Base-by-base conservation (phyloP, 2,329 filamentous ascomycete species). In the Calycina marina region DNA sequence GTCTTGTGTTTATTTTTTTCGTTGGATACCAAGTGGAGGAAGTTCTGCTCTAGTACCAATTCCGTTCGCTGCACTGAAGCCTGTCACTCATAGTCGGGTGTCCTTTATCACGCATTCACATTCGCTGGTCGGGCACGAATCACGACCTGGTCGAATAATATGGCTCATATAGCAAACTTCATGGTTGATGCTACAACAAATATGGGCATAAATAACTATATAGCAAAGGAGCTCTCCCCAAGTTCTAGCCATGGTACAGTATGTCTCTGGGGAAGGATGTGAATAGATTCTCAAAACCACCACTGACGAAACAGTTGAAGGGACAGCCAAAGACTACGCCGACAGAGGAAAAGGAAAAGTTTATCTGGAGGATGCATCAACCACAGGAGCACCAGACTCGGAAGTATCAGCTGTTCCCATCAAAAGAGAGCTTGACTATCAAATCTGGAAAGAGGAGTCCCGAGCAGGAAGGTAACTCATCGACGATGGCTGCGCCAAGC, bases 381-480 rank as follows among this genome's bases (percentile, higher is more conserved):
- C 52, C 64, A 8, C 64, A 69, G 27, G n/a, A n/a, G n/a, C 20
- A 2, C 20, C 50, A 56, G 35, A 29, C 41, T 5, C 62, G 63
- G 36, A 74, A 69, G 54, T 75, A 76, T 42, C 70, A 74, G 48
- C 58, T 74, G 25, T 76, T 76, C 65, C 70, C 37, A 63, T 57
- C 47, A 58, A 68, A 62, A 45, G 46, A 52, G 10, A 54, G 50
- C 38, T 31, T 43, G 13, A 40, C 42, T 13, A 39, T 51, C 59
- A 28, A 56, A 51, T 35, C 51, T 36, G 53, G 50, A 35, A 55
- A 50, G 34, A 70, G 66, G 49, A 54, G 56, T 17, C 49, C 64
- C 30, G 64, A 69, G 30, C 57, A 60, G 13, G 59, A 63, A 39
- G 56, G 58, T n/a, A 25, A 35, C 27, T 22, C 20, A 3, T 45